Evolutionary conservation across 371 early-diverging fungal genomes (phyloP), one percentile per base, ranked within the genome.

Genomic region (Chytridium lagenaria): DNA sequence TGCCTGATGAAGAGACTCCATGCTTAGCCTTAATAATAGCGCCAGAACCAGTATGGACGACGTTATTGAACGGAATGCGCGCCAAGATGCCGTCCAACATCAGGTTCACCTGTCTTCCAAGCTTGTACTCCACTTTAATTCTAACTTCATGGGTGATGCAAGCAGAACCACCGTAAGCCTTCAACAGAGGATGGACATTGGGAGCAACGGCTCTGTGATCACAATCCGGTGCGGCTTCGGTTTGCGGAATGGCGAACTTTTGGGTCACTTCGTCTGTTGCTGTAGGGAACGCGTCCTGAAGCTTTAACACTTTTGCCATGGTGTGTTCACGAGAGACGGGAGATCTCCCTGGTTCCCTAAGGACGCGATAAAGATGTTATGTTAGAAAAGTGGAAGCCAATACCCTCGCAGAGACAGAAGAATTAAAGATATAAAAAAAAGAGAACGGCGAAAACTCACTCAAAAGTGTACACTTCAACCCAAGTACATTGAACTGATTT

Each of bases 381-480:
- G n/a, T n/a, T n/a, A n/a, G n/a, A n/a, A n/a, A n/a, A n/a, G n/a
- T n/a, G n/a, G n/a, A n/a, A n/a, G n/a, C n/a, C n/a, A n/a, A n/a
- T n/a, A n/a, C n/a, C n/a, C n/a, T n/a, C n/a, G 44, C 19, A 52
- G 23, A 52, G 26, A 5, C 26, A 52, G 55, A 52, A 5, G 23
- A 52, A 12, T n/a, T 5, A 52, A 52, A 38, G 49, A 40, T 28
- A 37, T 5, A 30, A 40, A 40, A 15, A 15, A 44, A 49, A 66
- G 37, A n/a, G 15, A 34, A 12, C 12, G 63, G 23, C 3, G 10
- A 49, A 28, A 26, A 44, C 49, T n/a, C 40, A 66, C 66, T 49
- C 49, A 66, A 40, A 66, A 2, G 66, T 66, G 44, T 66, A 66
- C 12, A 66, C 44, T 49, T 66, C 66, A 28, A 66, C 44, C 66